Conservation (phyloP, 2,329 filamentous ascomycete species). For the Fusarium nisikadoi region DNA sequence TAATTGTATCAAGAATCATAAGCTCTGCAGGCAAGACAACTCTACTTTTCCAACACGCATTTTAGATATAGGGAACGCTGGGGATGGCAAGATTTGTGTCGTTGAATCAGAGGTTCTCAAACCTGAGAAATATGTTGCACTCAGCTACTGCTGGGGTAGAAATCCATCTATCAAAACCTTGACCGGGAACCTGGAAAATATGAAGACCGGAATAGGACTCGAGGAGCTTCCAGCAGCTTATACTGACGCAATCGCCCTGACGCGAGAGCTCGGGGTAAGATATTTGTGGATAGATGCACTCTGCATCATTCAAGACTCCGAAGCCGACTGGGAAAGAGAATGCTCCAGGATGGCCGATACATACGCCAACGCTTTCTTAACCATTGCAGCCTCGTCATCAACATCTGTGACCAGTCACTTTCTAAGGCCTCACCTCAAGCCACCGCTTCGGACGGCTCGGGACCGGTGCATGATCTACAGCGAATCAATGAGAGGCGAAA, state of each 20-base stretch:
- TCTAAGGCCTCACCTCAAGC: constrained; percentile 4
- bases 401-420: constrained; percentile 19
- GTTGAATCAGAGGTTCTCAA: background rate
- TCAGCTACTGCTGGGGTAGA: constrained; percentile 38
- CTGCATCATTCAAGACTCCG: constrained; percentile 33
- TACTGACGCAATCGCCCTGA: constrained; percentile 9
- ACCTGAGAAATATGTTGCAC: constrained; percentile 17
- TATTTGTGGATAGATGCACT: constrained; percentile 37
- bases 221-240: constrained; percentile 22
- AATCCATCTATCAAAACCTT: constrained; percentile 6
- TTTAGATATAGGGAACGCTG: constrained; percentile 13
- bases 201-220: constrained; percentile 13
- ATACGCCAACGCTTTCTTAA: constrained; percentile 29
- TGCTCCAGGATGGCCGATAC: constrained; percentile 27
- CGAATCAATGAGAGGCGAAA: background rate
- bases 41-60: constrained; percentile 18
- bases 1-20: constrained; percentile 10
- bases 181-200: background rate
- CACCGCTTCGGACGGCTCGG: background rate
- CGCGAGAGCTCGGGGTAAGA: constrained; percentile 3
- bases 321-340: constrained; percentile 32
- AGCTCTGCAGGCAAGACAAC: background rate
- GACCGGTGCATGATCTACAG: background rate
- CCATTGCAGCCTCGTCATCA: constrained; percentile 32
- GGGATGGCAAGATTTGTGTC: background rate